Conservation (phyloP, 441 rosid species). For the Adansonia gregorii region DNA sequence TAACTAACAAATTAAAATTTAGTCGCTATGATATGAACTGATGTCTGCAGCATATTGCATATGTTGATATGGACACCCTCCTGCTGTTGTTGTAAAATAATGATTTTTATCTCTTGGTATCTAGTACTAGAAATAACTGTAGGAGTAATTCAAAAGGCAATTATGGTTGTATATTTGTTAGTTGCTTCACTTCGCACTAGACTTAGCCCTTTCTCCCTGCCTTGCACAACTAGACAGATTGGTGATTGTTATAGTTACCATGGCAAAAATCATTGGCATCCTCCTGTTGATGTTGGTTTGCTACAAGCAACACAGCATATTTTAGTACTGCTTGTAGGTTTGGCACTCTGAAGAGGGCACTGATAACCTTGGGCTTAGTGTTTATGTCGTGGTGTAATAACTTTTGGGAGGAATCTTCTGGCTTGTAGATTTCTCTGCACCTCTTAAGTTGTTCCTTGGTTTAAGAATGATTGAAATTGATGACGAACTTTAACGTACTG, state of each 20-base stretch:
- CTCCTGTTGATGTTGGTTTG: not conserved
- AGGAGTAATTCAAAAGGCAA: not conserved
- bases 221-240: not conserved
- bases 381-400: not conserved
- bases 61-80: not conserved
- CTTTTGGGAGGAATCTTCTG: conserved; percentile 1
- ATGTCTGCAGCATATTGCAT: not conserved
- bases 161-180: not conserved
- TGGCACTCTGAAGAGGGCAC: not conserved
- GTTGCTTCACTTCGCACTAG: not conserved
- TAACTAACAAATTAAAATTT: not conserved
- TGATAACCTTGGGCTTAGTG: not conserved
- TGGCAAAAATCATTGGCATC: not conserved
- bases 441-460: not conserved
- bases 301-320: not conserved
- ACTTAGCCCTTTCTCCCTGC: not conserved
- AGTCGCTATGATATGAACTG: not conserved
- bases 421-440: not conserved
- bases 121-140: not conserved
- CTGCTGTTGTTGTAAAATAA: not conserved
- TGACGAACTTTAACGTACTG: not conserved
- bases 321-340: not conserved
- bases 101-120: not conserved
- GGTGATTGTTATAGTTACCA: not conserved
- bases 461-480: conserved; percentile 12